phyloP scores from a whole-genome alignment of 768 basidiomycete genomes.

The Candolleomyces efflorescens region DNA sequence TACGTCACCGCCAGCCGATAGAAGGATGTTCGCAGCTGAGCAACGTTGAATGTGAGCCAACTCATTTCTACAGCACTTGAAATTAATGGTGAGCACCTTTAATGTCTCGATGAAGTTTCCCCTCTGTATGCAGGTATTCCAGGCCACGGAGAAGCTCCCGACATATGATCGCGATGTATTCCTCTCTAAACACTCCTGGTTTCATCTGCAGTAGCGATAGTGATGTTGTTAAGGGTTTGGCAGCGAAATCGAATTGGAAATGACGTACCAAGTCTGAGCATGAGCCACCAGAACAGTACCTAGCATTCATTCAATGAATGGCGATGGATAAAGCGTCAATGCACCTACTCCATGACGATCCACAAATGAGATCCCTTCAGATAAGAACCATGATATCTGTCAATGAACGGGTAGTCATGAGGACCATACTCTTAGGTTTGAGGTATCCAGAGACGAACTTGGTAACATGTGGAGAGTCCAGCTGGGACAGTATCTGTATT shows the following conservation, averaged over 20 bases:
- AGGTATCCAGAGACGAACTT: slow-evolving; percentile 52
- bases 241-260: neutral
- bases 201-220: slow-evolving; percentile 70
- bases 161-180: slow-evolving; percentile 97
- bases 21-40: slow-evolving; percentile 88
- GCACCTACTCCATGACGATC: slow-evolving; percentile 95
- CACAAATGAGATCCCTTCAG: slow-evolving; percentile 95
- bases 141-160: slow-evolving; percentile 89
- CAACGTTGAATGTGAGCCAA: slow-evolving; percentile 2
- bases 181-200: slow-evolving; percentile 95
- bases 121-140: slow-evolving; percentile 93
- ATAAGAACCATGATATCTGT: slow-evolving; percentile 91
- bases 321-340: neutral
- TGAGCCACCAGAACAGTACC: slow-evolving; percentile 97
- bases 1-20: slow-evolving; percentile 90
- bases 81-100: slow-evolving; percentile 59
- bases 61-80: neutral
- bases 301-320: slow-evolving; percentile 23
- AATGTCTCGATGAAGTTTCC: slow-evolving; percentile 98
- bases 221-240: slow-evolving; percentile 11
- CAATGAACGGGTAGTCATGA: slow-evolving; percentile 11
- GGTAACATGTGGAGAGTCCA: slow-evolving; percentile 95
- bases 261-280: slow-evolving; percentile 87
- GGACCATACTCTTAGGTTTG: neutral
- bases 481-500: slow-evolving; percentile 94